Base-by-base conservation (phyloP, 305 asterid genomes). In the Withania somnifera region DNA sequence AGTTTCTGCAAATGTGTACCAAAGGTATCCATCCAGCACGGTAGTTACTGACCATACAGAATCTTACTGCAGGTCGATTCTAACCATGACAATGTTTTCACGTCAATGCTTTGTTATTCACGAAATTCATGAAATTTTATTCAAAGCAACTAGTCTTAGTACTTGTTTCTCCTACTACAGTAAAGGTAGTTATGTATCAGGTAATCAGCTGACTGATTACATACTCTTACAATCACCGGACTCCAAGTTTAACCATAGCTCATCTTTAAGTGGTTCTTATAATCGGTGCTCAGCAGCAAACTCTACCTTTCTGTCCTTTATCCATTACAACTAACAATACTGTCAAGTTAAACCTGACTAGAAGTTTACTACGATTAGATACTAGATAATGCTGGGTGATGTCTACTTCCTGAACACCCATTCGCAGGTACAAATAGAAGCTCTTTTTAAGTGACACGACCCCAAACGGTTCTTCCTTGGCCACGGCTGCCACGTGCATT, bases 401-500 rank as follows among this genome's bases (percentile, higher is more conserved):
- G 61, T 50, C 61, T 28, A 75, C 63, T 30, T 75, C 52, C 69
- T 60, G 57, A 77, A 60, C 36, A 36, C 75, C 75, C 79, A 57
- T 36, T 76, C 45, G n/a, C 71, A 60, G 42, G 58, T 69, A 79
- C 50, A 24, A 26, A 63, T 2, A 47, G 63, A 42, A 63, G 67
- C 50, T 67, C 63, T 47, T 53, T 32, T 80, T 20, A 83, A 64
- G 64, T 56, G n/a, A 73, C 82, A 24, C 81, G 84, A 82, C 57
- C 82, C 85, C 84, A 66, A 58, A 54, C 66, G 6, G 84, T 38
- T 67, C 42, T 56, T 24, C 22, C 71, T 40, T 40, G 81, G 38
- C 85, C 82, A 8, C 82, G 30, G 58, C 84, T 82, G 24, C 67
- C 78, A 14, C 80, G 63, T 50, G 81, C 61, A 82, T 32, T 51